These are phyloP conservation scores for Melampsora larici-populina DNA, from an alignment of 1,284 basidiomycete genomes.

Conservation along the genomic window DNA sequence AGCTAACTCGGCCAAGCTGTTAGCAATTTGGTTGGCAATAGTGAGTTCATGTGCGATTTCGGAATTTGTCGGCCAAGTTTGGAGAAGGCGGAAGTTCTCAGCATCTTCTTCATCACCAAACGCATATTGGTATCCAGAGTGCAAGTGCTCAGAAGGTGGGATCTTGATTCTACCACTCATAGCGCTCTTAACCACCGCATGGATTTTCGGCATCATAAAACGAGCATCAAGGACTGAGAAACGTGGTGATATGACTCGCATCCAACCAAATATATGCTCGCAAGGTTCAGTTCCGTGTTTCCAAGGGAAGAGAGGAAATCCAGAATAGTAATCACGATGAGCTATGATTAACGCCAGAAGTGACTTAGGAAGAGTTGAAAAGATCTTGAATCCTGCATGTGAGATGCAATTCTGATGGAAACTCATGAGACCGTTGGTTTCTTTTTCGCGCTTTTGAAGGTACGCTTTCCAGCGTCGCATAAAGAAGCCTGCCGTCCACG, in stretches of 20 bases:
- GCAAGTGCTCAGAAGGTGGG: no score
- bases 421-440: slow-evolving; percentile 9
- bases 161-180: no score
- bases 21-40: background rate
- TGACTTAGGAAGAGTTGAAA: background rate
- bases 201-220: no score
- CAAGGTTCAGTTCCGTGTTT: slow-evolving; percentile 26
- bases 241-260: slow-evolving; percentile 1
- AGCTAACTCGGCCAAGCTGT: slow-evolving; percentile 1
- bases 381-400: slow-evolving; percentile 13
- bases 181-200: no score
- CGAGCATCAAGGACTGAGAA: slow-evolving; percentile 20
- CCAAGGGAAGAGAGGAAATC: slow-evolving; percentile 13
- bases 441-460: background rate
- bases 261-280: background rate
- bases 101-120: background rate
- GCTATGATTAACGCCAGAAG: slow-evolving; percentile 18
- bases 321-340: slow-evolving; percentile 2
- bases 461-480: background rate
- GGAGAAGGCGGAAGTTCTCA: background rate
- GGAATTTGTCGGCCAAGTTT: background rate
- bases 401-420: background rate
- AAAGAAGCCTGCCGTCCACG: no score
- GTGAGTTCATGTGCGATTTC: slow-evolving; percentile 13
- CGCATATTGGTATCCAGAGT: no score